Evolutionary conservation across 495 filamentous ascomycete species (phyloP).

Genomic region (Podospora bellae-mahoneyi): DNA sequence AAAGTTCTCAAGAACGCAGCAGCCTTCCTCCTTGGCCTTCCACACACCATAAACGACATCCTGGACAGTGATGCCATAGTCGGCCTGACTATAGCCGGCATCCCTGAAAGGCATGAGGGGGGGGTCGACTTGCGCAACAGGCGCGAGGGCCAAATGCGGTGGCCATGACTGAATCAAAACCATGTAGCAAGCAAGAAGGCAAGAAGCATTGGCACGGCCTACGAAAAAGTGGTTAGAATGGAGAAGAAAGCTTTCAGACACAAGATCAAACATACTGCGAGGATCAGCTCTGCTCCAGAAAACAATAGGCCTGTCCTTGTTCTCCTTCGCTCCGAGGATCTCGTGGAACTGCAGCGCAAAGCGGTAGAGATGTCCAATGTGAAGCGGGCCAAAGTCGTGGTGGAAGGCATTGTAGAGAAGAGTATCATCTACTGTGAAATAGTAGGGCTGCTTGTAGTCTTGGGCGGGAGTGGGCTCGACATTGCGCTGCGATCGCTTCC

Average conservation of each 20-base stretch:
- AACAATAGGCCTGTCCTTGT: slow-evolving; percentile 77
- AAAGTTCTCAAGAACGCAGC: slow-evolving; percentile 84
- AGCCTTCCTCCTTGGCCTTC: slow-evolving; percentile 92
- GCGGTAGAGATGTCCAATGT: slow-evolving; percentile 94
- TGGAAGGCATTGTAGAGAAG: slow-evolving; percentile 98
- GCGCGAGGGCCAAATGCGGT: slow-evolving; percentile 95
- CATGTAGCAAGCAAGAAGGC: slow-evolving; percentile 93
- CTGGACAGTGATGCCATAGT: slow-evolving; percentile 90
- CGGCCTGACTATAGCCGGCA: slow-evolving; percentile 96
- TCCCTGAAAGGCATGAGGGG: slow-evolving; percentile 98
- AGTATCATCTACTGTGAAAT: slow-evolving; percentile 91
- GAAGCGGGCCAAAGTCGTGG: slow-evolving; percentile 94
- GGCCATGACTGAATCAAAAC: slow-evolving; percentile 97
- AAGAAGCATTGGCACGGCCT: slow-evolving; percentile 94
- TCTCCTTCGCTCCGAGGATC: slow-evolving; percentile 78
- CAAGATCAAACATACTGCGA: slow-evolving; percentile 58
- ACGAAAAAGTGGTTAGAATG: slow-evolving; percentile 4
- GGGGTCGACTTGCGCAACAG: slow-evolving; percentile 91
- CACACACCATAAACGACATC: slow-evolving; percentile 98
- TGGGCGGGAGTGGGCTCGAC: slow-evolving; percentile 48
- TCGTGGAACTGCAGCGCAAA: slow-evolving; percentile 95
- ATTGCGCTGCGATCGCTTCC: slow-evolving; percentile 70
- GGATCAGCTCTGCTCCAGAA: slow-evolving; percentile 93
- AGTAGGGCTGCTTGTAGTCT: slow-evolving; percentile 62
- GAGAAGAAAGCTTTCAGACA: neutral